A percentile compares a stretch with the other conserved stretches of the same genome.
Conservation (phyloP, 129 eudicot genomes). For the Ambrosia trifida region DNA sequence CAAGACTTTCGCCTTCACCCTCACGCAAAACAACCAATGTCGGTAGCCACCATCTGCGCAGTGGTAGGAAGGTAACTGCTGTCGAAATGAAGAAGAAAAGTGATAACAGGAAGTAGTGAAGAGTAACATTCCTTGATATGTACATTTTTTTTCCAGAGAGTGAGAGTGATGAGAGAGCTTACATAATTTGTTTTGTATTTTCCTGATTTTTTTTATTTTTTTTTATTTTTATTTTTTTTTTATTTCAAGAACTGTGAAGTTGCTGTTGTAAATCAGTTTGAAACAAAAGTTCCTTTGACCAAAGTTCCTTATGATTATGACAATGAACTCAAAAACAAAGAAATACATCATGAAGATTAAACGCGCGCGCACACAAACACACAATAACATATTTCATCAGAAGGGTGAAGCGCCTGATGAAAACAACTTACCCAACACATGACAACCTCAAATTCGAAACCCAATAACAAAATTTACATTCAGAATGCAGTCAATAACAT, state of each 20-base stretch:
- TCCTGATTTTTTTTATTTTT: neutral
- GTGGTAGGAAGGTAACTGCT: constrained; percentile 48
- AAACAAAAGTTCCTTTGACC: neutral
- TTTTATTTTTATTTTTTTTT: neutral
- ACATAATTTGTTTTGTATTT: constrained; percentile 17
- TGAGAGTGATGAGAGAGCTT: constrained; percentile 39
- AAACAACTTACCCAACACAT: constrained; percentile 3
- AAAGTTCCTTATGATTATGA: neutral
- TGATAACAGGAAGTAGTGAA: constrained; percentile 55
- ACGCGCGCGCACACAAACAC: too few relatives aligned
- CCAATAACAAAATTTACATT: constrained; percentile 28
- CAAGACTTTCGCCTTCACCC: constrained; percentile 55
- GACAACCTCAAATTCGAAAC: constrained; percentile 15
- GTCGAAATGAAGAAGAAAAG: constrained; percentile 66
- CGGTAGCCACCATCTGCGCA: constrained; percentile 41
- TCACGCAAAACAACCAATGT: constrained; percentile 49
- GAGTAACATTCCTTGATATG: constrained; percentile 5
- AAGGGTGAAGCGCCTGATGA: too few relatives aligned
- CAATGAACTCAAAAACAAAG: too few relatives aligned
- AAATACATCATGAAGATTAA: too few relatives aligned
- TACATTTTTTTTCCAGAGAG: constrained; percentile 30
- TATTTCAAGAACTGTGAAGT: neutral
- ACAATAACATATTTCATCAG: too few relatives aligned
- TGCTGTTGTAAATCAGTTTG: neutral
- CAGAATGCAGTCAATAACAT: constrained; percentile 28